phyloP scores from a whole-genome alignment of 352 stramenopile species.

The Globisporangium polare region DNA sequence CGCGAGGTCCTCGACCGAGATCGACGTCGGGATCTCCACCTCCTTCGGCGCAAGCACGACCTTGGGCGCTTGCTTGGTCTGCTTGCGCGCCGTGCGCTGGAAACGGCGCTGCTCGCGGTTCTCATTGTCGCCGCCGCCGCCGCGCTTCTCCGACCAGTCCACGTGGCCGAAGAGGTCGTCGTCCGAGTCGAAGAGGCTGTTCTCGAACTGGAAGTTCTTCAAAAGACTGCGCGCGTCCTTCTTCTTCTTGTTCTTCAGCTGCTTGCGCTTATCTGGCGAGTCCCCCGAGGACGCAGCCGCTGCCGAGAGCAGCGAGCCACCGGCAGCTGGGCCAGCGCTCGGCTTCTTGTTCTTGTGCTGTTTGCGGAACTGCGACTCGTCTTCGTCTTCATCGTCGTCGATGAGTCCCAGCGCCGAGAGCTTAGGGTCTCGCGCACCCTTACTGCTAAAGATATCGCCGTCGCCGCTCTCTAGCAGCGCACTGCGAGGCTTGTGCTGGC shows the following conservation, averaged over 20 bases:
- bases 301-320: constrained; percentile 28
- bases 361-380: constrained; percentile 24
- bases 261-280: constrained; percentile 38
- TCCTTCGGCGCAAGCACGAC: constrained; percentile 46
- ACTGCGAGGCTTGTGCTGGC: constrained; percentile 2
- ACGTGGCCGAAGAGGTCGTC: constrained; percentile 72
- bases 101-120: constrained; percentile 60
- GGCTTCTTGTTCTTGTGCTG: constrained; percentile 36
- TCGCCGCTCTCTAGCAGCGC: constrained; percentile 10
- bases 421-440: constrained; percentile 28
- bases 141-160: constrained; percentile 54
- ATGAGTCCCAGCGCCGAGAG: constrained; percentile 51
- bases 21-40: constrained; percentile 70
- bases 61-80: constrained; percentile 38
- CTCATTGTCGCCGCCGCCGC: constrained; percentile 26
- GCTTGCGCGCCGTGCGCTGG: constrained; percentile 55
- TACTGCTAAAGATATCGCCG: constrained; percentile 19
- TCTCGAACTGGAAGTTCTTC: constrained; percentile 85
- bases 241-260: constrained; percentile 72
- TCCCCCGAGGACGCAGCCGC: constrained; percentile 11
- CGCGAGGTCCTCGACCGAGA: constrained; percentile 74
- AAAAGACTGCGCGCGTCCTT: constrained; percentile 66
- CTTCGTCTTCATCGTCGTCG: constrained; percentile 18
- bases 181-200: constrained; percentile 75
- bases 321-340: constrained; percentile 8